Evolutionary conservation across 2,329 filamentous ascomycete species (phyloP).

Genomic region (Colletotrichum sp.): DNA sequence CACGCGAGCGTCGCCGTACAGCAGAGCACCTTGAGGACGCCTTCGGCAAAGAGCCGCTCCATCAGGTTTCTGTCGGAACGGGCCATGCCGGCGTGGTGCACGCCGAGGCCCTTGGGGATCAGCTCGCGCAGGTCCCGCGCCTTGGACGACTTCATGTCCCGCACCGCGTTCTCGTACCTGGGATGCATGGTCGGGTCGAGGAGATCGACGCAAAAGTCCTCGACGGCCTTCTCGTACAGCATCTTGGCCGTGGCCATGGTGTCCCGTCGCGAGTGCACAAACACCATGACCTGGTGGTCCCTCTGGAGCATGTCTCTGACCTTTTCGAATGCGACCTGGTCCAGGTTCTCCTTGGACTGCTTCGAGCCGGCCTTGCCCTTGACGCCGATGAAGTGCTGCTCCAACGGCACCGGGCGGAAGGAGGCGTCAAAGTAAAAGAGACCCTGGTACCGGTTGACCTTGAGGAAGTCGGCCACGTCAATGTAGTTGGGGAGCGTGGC

Average conservation of each 20-base stretch:
- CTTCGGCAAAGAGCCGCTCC: slow-evolving; percentile 88
- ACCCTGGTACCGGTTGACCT: slow-evolving; percentile 90
- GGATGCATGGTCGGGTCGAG: slow-evolving; percentile 84
- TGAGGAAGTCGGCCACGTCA: slow-evolving; percentile 95
- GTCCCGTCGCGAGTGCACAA: slow-evolving; percentile 95
- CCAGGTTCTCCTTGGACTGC: slow-evolving; percentile 85
- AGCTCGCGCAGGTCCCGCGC: slow-evolving; percentile 89
- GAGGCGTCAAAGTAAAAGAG: slow-evolving; percentile 97
- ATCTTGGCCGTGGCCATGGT: slow-evolving; percentile 87
- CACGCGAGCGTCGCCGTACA: slow-evolving; percentile 97
- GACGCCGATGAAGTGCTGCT: slow-evolving; percentile 97
- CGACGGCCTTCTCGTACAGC: slow-evolving; percentile 83
- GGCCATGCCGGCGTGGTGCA: slow-evolving; percentile 97
- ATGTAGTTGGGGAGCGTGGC: slow-evolving; percentile 96
- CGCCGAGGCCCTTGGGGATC: slow-evolving; percentile 87
- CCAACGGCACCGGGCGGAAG: slow-evolving; percentile 92
- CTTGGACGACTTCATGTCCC: slow-evolving; percentile 84
- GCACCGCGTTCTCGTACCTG: slow-evolving; percentile 77
- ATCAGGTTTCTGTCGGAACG: slow-evolving; percentile 94
- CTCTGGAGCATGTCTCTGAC: slow-evolving; percentile 88
- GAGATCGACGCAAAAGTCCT: slow-evolving; percentile 78
- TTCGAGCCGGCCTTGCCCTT: slow-evolving; percentile 87
- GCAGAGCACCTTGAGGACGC: slow-evolving; percentile 95
- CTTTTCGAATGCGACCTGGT: slow-evolving; percentile 89
- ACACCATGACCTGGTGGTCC: slow-evolving; percentile 99